phyloP scores from a whole-genome alignment of 2,329 filamentous ascomycete genomes.

The Microthyrium microscopicum region DNA sequence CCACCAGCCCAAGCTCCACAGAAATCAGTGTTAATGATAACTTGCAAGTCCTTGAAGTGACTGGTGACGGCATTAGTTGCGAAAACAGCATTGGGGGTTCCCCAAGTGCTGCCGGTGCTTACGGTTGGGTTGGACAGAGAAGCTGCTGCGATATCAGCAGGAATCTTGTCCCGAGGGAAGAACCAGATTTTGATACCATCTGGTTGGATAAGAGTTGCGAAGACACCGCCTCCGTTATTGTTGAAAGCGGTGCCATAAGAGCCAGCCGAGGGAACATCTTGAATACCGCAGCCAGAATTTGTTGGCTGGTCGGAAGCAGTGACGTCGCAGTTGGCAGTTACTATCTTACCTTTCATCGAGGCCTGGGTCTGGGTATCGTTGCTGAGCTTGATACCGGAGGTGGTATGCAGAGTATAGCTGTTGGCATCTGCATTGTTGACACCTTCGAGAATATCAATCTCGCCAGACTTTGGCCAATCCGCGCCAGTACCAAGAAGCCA shows the following conservation, averaged over 20 bases:
- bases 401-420: slow-evolving; percentile 22
- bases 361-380: slow-evolving; percentile 16
- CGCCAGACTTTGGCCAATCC: slow-evolving; percentile 23
- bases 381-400: slow-evolving; percentile 8
- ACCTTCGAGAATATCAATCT: slow-evolving; percentile 22
- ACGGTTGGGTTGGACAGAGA: slow-evolving; percentile 14
- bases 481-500: slow-evolving; percentile 21
- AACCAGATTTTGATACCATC: slow-evolving; percentile 31
- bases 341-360: slow-evolving; percentile 15
- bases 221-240: slow-evolving; percentile 25
- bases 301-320: slow-evolving; percentile 18
- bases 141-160: slow-evolving; percentile 23
- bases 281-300: slow-evolving; percentile 6
- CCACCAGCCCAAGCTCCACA: slow-evolving; percentile 39
- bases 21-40: slow-evolving; percentile 36
- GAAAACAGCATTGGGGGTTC: slow-evolving; percentile 51
- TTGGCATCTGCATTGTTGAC: slow-evolving; percentile 21
- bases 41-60: slow-evolving; percentile 42
- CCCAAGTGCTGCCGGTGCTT: slow-evolving; percentile 39
- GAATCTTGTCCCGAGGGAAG: slow-evolving; percentile 24
- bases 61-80: slow-evolving; percentile 48
- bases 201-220: slow-evolving; percentile 24
- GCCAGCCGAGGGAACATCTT: slow-evolving; percentile 1
- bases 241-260: slow-evolving; percentile 24
- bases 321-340: slow-evolving; percentile 20